These are phyloP conservation scores for Asclepias syriaca DNA, from an alignment of 257 asterid genomes.

Conservation along the genomic window DNA sequence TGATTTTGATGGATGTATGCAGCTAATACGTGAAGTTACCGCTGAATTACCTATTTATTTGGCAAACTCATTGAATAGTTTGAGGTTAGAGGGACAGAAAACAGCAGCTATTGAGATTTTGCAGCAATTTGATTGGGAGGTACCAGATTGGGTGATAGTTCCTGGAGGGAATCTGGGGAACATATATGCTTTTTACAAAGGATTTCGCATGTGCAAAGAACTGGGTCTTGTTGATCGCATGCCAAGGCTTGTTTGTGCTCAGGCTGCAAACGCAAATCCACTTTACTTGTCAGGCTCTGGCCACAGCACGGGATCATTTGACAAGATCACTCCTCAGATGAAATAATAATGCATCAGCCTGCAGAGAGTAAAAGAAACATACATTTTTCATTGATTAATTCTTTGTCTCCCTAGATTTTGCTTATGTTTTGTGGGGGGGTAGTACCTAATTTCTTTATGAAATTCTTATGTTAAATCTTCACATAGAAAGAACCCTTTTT, in stretches of 20 bases:
- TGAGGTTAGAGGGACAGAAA: constrained; percentile 83
- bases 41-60: constrained; percentile 76
- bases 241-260: constrained; percentile 87
- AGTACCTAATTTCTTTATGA: neutral
- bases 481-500: neutral
- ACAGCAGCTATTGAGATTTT: constrained; percentile 84
- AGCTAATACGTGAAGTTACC: constrained; percentile 75
- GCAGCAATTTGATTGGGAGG: constrained; percentile 91
- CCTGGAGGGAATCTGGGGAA: constrained; percentile 91
- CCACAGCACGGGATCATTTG: constrained; percentile 78
- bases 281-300: constrained; percentile 73
- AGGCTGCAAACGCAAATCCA: constrained; percentile 84
- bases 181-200: constrained; percentile 81
- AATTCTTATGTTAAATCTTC: neutral
- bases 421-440: neutral
- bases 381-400: constrained; percentile 4
- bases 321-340: constrained; percentile 67
- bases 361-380: neutral
- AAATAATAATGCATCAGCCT: constrained; percentile 10
- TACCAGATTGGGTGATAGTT: constrained; percentile 88
- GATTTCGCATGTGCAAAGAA: constrained; percentile 80
- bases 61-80: constrained; percentile 76
- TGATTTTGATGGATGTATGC: constrained; percentile 95
- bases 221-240: constrained; percentile 68
- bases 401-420: constrained; percentile 4